Evolutionary conservation across 164 flowering plant species (phyloP).

Genomic region (Sedum album): DNA sequence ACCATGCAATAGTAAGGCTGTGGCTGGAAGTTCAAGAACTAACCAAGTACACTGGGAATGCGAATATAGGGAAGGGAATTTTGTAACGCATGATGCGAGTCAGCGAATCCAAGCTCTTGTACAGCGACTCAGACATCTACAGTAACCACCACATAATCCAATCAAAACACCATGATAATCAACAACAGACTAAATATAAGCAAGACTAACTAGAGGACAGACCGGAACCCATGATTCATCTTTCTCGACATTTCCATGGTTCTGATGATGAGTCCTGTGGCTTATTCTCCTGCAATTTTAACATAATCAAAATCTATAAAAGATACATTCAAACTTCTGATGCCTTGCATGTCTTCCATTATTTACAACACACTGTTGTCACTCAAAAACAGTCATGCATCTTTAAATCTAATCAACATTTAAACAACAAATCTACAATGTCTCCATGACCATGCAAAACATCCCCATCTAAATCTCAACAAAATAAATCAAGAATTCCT

Average conservation of each 20-base stretch:
- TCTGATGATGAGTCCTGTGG: constrained; percentile 79
- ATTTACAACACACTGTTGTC: no score
- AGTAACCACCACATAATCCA: not conserved
- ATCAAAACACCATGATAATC: not conserved
- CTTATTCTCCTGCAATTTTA: constrained; percentile 62
- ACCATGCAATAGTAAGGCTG: no score
- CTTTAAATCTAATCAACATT: not conserved
- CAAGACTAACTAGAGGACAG: not conserved
- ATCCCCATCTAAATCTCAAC: not conserved
- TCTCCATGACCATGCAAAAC: not conserved
- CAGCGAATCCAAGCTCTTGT: not conserved
- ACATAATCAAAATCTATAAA: not conserved
- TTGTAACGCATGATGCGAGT: not conserved
- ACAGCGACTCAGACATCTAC: not conserved
- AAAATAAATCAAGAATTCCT: not conserved
- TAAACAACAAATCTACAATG: not conserved
- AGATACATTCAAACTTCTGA: not conserved
- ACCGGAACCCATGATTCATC: constrained; percentile 92
- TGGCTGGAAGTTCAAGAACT: no score
- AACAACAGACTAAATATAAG: not conserved
- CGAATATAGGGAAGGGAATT: no score
- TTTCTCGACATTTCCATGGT: constrained; percentile 83
- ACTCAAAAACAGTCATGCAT: not conserved
- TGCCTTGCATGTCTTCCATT: not conserved
- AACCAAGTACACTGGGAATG: no score